These are phyloP conservation scores for Erigeron philadelphicus DNA, from an alignment of 140 eudicot genomes.

Conservation along the genomic window DNA sequence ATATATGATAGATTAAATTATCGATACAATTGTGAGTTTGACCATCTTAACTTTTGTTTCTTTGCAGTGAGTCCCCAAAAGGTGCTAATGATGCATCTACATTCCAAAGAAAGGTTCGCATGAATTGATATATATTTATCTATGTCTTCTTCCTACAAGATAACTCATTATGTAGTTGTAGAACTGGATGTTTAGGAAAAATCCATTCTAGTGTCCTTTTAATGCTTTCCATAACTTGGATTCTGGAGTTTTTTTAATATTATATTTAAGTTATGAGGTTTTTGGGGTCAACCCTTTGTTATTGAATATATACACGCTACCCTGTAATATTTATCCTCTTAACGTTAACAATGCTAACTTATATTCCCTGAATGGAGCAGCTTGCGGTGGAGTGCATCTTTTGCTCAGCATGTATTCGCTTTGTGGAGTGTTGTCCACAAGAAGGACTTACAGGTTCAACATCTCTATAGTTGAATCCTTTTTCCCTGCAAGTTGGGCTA, in stretches of 20 bases:
- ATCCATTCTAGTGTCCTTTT: not conserved
- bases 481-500: constrained; percentile 14
- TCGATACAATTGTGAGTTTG: constrained; percentile 17
- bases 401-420: constrained; percentile 98
- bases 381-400: constrained; percentile 99
- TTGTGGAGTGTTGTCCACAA: constrained; percentile 98
- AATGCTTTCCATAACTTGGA: not conserved
- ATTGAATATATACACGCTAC: not conserved
- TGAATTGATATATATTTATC: constrained; percentile 8
- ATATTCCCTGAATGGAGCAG: constrained; percentile 38
- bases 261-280: not conserved
- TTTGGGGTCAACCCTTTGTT: not conserved
- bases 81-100: constrained; percentile 98
- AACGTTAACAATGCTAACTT: not conserved
- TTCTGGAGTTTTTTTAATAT: not conserved
- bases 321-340: no score
- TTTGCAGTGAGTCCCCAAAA: constrained; percentile 93
- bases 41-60: constrained; percentile 27
- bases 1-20: constrained; percentile 10
- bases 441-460: constrained; percentile 95
- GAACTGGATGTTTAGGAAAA: not conserved
- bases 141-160: not conserved
- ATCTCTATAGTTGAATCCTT: constrained; percentile 10
- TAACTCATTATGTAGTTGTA: constrained; percentile 6
- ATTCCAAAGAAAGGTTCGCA: constrained; percentile 91